Evolutionary conservation across 2,329 filamentous ascomycete genomes (phyloP).

Genomic region (Colletotrichum tabaci): DNA sequence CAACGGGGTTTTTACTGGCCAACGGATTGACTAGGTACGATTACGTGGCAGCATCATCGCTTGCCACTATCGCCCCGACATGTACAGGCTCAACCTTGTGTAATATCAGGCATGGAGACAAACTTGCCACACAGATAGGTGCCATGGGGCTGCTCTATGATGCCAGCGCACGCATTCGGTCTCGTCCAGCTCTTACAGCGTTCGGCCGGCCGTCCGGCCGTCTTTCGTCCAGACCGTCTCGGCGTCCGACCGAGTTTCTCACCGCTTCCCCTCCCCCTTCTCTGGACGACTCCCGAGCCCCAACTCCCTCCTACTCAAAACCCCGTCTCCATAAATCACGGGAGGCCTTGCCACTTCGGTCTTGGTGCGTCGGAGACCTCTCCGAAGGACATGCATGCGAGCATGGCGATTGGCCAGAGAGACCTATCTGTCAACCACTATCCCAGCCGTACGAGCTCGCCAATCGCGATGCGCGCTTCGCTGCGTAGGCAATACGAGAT

Average conservation of each 20-base stretch:
- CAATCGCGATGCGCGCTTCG: conserved; percentile 25
- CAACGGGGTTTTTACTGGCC: neutral
- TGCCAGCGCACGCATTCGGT: conserved; percentile 24
- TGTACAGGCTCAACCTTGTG: no score
- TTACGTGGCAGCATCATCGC: neutral
- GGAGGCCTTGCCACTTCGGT: conserved; percentile 37
- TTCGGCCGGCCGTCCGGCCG: conserved; percentile 8
- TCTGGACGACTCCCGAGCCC: conserved; percentile 10
- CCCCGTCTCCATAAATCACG: conserved; percentile 21
- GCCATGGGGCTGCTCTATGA: no score
- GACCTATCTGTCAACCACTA: conserved; percentile 23
- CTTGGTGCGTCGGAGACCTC: conserved; percentile 39
- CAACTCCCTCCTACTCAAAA: conserved; percentile 22
- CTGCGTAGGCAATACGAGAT: conserved; percentile 12
- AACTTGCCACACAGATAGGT: no score
- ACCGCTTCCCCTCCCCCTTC: conserved; percentile 37
- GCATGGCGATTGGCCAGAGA: conserved; percentile 26
- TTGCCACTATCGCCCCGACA: no score
- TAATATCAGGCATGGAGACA: neutral
- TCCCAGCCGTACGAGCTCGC: conserved; percentile 24
- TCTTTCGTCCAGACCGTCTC: conserved; percentile 20
- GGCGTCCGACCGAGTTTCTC: conserved; percentile 27
- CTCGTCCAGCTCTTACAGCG: conserved; percentile 15
- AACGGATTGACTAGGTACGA: no score
- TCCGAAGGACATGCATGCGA: conserved; percentile 20